Percentiles rank a stretch among this genome's conserved stretches.
These are phyloP conservation scores for Candolleomyces eurysporus DNA, from an alignment of 768 basidiomycete genomes.

Conservation along the genomic window DNA sequence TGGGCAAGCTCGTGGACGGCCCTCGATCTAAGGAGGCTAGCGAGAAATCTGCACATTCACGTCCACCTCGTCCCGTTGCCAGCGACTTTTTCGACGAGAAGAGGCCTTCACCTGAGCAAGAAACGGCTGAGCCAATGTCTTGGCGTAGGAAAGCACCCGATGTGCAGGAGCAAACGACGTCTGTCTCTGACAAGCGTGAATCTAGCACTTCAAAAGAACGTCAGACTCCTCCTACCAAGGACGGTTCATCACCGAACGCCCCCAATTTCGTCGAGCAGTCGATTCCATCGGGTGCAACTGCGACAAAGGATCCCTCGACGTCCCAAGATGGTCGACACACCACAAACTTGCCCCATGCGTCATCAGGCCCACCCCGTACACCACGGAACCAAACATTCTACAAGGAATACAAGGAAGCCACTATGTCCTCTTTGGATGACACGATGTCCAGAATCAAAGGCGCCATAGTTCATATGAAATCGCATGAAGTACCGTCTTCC, in stretches of 20 bases:
- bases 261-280: background rate
- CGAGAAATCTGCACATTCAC: constrained; percentile 15
- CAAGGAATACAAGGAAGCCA: constrained; percentile 51
- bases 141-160: constrained; percentile 41
- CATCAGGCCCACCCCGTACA: constrained; percentile 12
- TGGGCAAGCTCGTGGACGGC: constrained; percentile 64
- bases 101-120: constrained; percentile 15
- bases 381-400: constrained; percentile 41
- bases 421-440: constrained; percentile 77
- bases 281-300: background rate
- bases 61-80: constrained; percentile 51
- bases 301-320: constrained; percentile 14
- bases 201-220: background rate
- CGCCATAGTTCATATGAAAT: constrained; percentile 68
- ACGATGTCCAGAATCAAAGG: constrained; percentile 86
- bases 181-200: constrained; percentile 1
- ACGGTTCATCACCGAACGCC: too few relatives aligned
- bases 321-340: constrained; percentile 2
- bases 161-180: background rate
- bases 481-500: constrained; percentile 30
- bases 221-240: background rate
- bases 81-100: constrained; percentile 73
- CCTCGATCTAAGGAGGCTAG: constrained; percentile 18
- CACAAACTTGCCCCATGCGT: constrained; percentile 5
- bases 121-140: constrained; percentile 34